Evolutionary conservation across 345 rosid genomes (phyloP), one percentile per base, ranked within the genome.

Genomic region (Gossypium anomalum): DNA sequence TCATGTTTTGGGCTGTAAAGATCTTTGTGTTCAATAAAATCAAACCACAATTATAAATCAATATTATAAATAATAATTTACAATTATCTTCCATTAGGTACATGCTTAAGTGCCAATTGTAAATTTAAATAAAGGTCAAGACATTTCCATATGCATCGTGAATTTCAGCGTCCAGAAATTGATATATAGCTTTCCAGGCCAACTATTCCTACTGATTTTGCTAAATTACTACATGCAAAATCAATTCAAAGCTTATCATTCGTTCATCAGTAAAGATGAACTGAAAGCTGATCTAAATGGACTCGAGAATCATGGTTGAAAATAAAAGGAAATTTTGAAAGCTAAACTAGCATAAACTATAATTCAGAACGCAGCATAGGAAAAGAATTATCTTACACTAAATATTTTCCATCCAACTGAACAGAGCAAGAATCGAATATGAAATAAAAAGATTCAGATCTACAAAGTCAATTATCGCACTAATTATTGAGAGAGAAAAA

Each of bases 401-500:
- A 41, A 65, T 41, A 65, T n/a, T 65, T 65, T 17, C 69, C 20
- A 65, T 66, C 53, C 55, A 22, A 14, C 25, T 66, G 38, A 43
- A 47, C 16, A 7, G 4, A 76, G 67, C 44, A 27, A 55, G 38
- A 34, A 72, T 52, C 20, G 16, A 44, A 9, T 13, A 72, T 58
- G 66, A 44, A 58, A 41, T 43, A 56, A 51, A 16, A 51, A 15
- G 34, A 43, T 44, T 27, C 53, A 72, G 75, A 57, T 72, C 65
- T 72, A 15, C 61, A 22, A 72, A 22, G 55, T 72, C 65, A 71
- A 38, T 22, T 13, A 41, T 57, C 75, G 22, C 63, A 16, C 20
- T 13, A 58, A 56, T 41, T 22, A 20, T 23, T 22, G 45, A 15
- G 17, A 59, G 41, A 67, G 22, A 44, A 20, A 20, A 67, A 70